Percentiles rank a stretch among this genome's conserved stretches.
Conservation (phyloP, 2,329 filamentous ascomycete genomes). For the Bipolaris cookei region DNA sequence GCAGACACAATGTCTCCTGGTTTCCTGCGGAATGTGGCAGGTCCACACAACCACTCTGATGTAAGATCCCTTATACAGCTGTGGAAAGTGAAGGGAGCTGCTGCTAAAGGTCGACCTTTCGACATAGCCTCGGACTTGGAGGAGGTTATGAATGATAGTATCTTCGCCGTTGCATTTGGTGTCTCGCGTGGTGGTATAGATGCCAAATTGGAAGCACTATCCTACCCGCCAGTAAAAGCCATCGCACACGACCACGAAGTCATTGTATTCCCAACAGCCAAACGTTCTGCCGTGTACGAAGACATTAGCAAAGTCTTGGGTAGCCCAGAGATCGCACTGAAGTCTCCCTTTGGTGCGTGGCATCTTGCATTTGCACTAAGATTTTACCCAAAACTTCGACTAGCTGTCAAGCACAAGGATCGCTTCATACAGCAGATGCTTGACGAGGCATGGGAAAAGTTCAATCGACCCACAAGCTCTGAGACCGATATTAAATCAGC, state of each 20-base stretch:
- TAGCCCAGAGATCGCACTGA: not conserved
- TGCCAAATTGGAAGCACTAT: not conserved
- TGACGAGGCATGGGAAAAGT: not conserved
- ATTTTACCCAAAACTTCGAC: not conserved
- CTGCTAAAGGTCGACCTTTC: not conserved
- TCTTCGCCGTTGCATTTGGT: not conserved
- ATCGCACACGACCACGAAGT: not conserved
- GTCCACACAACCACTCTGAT: not conserved
- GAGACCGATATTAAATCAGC: not conserved
- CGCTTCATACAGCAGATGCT: not conserved
- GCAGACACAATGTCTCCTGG: not conserved
- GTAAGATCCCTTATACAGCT: not conserved
- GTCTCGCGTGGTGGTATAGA: slow-evolving; percentile 1
- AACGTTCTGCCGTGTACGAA: not conserved
- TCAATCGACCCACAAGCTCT: not conserved
- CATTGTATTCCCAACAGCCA: not conserved
- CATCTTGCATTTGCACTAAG: not conserved
- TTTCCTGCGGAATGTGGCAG: not conserved
- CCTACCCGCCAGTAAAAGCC: not conserved
- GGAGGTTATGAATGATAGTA: not conserved
- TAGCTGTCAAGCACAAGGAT: not conserved
- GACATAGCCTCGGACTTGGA: not conserved
- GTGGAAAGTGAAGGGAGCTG: not conserved
- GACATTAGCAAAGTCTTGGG: not conserved
- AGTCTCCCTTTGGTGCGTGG: not conserved